These are phyloP conservation scores for Neurospora tetrasperma DNA, from an alignment of 495 filamentous ascomycete genomes.

Conservation along the genomic window DNA sequence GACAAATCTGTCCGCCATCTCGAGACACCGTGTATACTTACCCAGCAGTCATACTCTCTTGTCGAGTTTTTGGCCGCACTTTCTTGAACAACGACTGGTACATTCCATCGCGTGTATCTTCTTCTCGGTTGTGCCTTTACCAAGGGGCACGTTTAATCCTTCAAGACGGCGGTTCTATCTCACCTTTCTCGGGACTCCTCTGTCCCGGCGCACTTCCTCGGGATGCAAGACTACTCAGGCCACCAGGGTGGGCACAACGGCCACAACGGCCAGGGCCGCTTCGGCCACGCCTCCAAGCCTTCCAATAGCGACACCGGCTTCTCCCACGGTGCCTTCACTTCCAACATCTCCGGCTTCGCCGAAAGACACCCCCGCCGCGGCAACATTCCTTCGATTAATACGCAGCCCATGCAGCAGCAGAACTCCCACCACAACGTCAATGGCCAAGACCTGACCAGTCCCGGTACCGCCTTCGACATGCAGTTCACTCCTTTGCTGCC, in stretches of 20 bases:
- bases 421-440: conserved; percentile 34
- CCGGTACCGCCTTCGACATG: conserved; percentile 90
- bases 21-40: background rate
- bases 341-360: conserved; percentile 68
- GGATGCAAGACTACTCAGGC: conserved; percentile 76
- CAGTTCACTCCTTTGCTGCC: conserved; percentile 94
- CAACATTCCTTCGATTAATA: conserved; percentile 93
- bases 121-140: conserved; percentile 34
- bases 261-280: conserved; percentile 46
- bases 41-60: background rate
- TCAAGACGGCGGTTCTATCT: conserved; percentile 63
- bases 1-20: background rate
- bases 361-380: conserved; percentile 71
- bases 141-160: conserved; percentile 43
- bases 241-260: conserved; percentile 45
- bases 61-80: background rate
- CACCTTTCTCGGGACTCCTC: conserved; percentile 59
- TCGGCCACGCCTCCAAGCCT: conserved; percentile 60
- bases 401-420: conserved; percentile 46
- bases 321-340: conserved; percentile 80
- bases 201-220: conserved; percentile 69
- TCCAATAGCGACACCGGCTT: conserved; percentile 77
- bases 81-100: background rate
- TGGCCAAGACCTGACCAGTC: conserved; percentile 68
- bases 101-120: conserved; percentile 19